A percentile compares a stretch with the other conserved stretches of the same genome.
phyloP scores from a whole-genome alignment of 139 green algal species.

The Ettlia oleoabundans region DNA sequence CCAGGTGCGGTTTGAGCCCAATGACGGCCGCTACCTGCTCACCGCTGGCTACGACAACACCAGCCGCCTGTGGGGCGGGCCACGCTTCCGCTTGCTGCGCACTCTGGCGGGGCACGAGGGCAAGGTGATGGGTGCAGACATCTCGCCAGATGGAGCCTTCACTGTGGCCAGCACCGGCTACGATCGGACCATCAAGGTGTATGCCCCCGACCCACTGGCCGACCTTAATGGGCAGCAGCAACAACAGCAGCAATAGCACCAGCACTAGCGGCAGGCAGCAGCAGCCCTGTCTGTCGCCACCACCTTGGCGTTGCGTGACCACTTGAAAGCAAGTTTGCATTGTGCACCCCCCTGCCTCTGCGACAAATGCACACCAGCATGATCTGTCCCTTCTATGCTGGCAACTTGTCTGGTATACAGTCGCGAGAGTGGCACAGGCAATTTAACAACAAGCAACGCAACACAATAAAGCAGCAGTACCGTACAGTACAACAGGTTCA shows the following conservation, averaged over 20 bases:
- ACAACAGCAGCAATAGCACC: neutral
- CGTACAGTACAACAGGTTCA: too few relatives aligned
- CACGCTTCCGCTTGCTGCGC: conserved; percentile 68
- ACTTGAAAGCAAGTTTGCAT: too few relatives aligned
- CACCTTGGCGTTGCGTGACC: too few relatives aligned
- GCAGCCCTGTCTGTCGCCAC: too few relatives aligned
- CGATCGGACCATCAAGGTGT: conserved; percentile 91
- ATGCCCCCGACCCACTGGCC: conserved; percentile 22
- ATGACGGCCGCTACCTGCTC: conserved; percentile 77
- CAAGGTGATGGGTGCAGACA: conserved; percentile 91
- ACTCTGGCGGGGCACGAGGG: conserved; percentile 91
- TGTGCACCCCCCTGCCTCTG: too few relatives aligned
- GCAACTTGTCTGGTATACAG: too few relatives aligned
- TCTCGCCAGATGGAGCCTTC: conserved; percentile 52
- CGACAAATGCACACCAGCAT: too few relatives aligned
- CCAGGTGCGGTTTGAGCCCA: conserved; percentile 75
- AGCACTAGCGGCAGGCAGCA: neutral
- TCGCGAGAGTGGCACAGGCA: too few relatives aligned
- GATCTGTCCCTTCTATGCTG: too few relatives aligned
- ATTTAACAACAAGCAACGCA: too few relatives aligned
- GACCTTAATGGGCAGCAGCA: neutral
- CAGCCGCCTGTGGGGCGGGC: conserved; percentile 64
- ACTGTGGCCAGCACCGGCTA: conserved; percentile 77
- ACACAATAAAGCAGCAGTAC: too few relatives aligned
- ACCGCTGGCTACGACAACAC: conserved; percentile 80